Conservation (phyloP, 2,329 filamentous ascomycete species). For the Pestalotiopsis sp. region DNA sequence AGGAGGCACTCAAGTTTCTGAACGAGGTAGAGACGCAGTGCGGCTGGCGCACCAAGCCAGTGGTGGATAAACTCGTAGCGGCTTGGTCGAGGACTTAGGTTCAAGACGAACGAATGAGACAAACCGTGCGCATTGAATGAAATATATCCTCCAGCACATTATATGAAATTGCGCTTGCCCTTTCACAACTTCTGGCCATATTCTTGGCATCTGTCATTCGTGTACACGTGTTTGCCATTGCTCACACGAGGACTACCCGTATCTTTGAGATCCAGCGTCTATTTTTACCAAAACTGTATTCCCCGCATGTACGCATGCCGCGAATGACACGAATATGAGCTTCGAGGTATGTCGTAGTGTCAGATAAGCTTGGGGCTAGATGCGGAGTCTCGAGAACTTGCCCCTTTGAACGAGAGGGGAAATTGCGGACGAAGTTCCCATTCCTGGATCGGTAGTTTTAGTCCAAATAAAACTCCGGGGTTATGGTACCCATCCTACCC, state of each 20-base stretch:
- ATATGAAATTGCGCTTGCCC: no score
- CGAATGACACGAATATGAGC: background rate
- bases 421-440: background rate
- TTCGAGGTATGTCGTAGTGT: background rate
- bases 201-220: background rate
- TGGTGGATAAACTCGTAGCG: slow-evolving; percentile 49
- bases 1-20: slow-evolving; percentile 33
- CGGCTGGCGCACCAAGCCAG: slow-evolving; percentile 44
- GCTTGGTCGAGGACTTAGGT: slow-evolving; percentile 39
- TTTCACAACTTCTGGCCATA: background rate
- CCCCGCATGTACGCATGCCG: background rate
- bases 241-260: background rate
- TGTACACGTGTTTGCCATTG: background rate
- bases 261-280: background rate
- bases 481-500: background rate
- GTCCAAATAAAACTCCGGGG: background rate
- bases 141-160: no score
- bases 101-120: background rate
- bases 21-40: slow-evolving; percentile 32
- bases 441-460: background rate
- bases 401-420: background rate
- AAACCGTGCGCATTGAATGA: background rate
- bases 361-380: background rate
- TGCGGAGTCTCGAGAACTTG: background rate
- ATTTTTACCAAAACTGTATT: no score